Base-by-base conservation (phyloP, 495 filamentous ascomycete species). In the Entonaema liquescens region DNA sequence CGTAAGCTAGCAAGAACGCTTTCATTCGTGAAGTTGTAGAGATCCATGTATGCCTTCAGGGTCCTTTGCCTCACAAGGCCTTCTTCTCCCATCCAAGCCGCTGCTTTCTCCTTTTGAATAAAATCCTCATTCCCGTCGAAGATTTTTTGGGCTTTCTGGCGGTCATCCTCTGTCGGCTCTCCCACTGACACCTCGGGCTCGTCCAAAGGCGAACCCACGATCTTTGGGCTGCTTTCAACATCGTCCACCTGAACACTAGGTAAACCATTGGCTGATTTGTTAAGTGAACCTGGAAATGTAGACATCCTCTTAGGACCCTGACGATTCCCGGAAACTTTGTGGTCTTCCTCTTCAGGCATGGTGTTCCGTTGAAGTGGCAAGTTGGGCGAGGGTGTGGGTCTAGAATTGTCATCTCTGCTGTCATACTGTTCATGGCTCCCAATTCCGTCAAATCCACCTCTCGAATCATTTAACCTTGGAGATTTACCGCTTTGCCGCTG, bases 1-100 rank as follows among this genome's bases (percentile, higher is more conserved):
- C 95, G 89, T 59, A 98, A 82, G 11, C 93, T 89, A 17, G 86
- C 81, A 42, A 98, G 85, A 54, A 98, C 92, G 78, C 93, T 96
- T 73, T 91, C 79, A 72, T 91, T 90, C 25, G 88, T 84, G 84
- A 92, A 98, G 74, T 97, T 91, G 74, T 94, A 98, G 11, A 97
- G 80, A 63, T 92, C 88, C 90, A 98, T 95, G 76, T 97, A 99
- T 3, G 96, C 96, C 62, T 86, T 87, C 58, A 95, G 81, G 2
- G 90, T 87, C 53, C 85, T 86, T 68, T 86, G 84, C 58, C 92
- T 89, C 35, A 90, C 84, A 13, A 85, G 81, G 28, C 89, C 90
- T 70, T 87, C 83, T 66, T 94, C 91, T 70, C 95, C 96, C 74
- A 99, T 89, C 92, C 93, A 97, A 49, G 93, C 89, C 17, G 95